Conservation (phyloP, 129 eudicot species). For the Artemisia argyi region DNA sequence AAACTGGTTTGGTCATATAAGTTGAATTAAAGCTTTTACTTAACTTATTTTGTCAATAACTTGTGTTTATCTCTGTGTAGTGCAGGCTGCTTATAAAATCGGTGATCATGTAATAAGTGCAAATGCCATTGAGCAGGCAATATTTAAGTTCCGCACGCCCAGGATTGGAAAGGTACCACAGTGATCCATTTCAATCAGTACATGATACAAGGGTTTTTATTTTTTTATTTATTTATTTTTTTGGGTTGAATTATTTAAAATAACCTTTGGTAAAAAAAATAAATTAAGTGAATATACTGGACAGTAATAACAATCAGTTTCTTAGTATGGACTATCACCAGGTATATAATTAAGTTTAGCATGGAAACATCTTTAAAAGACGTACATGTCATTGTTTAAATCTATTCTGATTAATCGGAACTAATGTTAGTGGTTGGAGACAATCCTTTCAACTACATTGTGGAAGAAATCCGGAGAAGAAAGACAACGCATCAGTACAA, state of each 20-base stretch:
- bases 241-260: no score
- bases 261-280: not conserved
- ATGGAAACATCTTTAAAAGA: not conserved
- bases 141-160: constrained; percentile 64
- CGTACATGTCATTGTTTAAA: not conserved
- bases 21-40: constrained; percentile 1
- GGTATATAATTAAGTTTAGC: not conserved
- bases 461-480: constrained; percentile 77
- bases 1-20: not conserved
- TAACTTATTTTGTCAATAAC: constrained; percentile 21
- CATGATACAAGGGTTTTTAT: not conserved
- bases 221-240: no score
- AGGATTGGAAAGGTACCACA: constrained; percentile 71
- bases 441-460: constrained; percentile 69
- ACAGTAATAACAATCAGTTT: not conserved
- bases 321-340: not conserved
- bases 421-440: constrained; percentile 76
- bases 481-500: constrained; percentile 57
- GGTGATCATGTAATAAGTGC: constrained; percentile 72
- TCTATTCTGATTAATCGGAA: constrained; percentile 7
- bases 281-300: not conserved
- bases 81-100: constrained; percentile 93
- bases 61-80: constrained; percentile 51
- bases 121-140: constrained; percentile 74
- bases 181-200: not conserved